Evolutionary conservation across 2,329 filamentous ascomycete genomes (phyloP).

Genomic region (Trichoderma sp.): DNA sequence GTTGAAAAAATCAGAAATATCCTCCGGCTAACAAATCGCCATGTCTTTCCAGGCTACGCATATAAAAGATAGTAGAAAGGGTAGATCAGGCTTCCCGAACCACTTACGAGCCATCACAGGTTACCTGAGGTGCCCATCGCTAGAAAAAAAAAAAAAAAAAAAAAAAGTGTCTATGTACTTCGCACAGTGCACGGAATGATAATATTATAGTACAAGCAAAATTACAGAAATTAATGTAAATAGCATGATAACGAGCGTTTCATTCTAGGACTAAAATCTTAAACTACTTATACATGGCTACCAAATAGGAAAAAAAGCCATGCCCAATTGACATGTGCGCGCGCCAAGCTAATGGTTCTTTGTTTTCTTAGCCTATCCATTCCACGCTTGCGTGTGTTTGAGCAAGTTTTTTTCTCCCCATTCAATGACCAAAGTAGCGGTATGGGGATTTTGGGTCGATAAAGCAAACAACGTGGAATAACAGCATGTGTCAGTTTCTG

Average conservation of each 20-base stretch:
- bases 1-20: neutral
- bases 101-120: neutral
- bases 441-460: neutral
- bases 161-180: neutral
- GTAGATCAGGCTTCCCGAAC: neutral
- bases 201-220: neutral
- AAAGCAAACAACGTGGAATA: neutral
- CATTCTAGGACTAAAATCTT: neutral
- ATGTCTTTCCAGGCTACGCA: neutral
- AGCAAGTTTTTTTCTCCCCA: neutral
- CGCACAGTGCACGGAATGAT: neutral
- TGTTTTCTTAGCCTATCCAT: neutral
- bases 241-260: neutral
- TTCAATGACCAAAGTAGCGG: neutral
- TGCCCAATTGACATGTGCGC: neutral
- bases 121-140: neutral
- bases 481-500: neutral
- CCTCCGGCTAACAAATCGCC: rapidly evolving
- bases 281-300: neutral
- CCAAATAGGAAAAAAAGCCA: neutral
- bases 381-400: neutral
- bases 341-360: neutral
- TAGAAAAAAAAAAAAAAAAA: too few relatives aligned
- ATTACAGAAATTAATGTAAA: neutral
- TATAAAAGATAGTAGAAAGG: neutral